Conservation (phyloP, 2,329 filamentous ascomycete species). For the Talaromyces sp. region DNA sequence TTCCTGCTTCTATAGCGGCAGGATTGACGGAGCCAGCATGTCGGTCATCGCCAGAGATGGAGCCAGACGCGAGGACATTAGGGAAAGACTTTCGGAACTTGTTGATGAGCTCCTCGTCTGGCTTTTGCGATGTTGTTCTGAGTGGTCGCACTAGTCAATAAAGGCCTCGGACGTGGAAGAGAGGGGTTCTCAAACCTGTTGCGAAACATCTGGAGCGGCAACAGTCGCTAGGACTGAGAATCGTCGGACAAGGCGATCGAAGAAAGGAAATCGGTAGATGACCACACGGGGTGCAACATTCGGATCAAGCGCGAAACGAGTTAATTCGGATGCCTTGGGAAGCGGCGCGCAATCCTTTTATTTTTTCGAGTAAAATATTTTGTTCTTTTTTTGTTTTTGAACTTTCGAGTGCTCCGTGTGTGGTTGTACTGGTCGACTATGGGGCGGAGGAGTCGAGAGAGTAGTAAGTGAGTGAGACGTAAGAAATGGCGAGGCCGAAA, state of each 20-base stretch:
- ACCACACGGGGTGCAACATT: conserved; percentile 10
- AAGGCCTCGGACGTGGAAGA: not conserved
- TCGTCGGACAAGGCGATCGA: conserved; percentile 7
- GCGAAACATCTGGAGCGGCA: conserved; percentile 37
- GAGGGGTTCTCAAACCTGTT: conserved; percentile 35
- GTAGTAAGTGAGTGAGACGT: not conserved
- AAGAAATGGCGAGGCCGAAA: not conserved
- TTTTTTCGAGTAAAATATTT: not conserved
- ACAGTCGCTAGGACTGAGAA: conserved; percentile 7
- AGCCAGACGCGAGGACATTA: conserved; percentile 55
- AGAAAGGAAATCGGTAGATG: conserved; percentile 11
- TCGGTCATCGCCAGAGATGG: conserved; percentile 22
- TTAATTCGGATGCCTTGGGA: not conserved
- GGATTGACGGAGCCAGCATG: conserved; percentile 32
- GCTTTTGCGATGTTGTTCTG: conserved; percentile 73
- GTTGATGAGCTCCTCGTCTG: conserved; percentile 74
- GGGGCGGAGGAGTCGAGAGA: not conserved
- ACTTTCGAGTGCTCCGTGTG: not conserved
- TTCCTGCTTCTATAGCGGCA: conserved; percentile 16
- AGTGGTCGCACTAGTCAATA: not conserved
- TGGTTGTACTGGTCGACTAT: not conserved
- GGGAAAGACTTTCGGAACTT: conserved; percentile 81
- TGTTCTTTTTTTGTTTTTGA: not conserved
- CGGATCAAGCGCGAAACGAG: conserved; percentile 5
- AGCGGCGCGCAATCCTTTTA: not conserved